Evolutionary conservation across 345 rosid species (phyloP), one percentile per base, ranked within the genome.

Genomic region (Clarkia xantiana): DNA sequence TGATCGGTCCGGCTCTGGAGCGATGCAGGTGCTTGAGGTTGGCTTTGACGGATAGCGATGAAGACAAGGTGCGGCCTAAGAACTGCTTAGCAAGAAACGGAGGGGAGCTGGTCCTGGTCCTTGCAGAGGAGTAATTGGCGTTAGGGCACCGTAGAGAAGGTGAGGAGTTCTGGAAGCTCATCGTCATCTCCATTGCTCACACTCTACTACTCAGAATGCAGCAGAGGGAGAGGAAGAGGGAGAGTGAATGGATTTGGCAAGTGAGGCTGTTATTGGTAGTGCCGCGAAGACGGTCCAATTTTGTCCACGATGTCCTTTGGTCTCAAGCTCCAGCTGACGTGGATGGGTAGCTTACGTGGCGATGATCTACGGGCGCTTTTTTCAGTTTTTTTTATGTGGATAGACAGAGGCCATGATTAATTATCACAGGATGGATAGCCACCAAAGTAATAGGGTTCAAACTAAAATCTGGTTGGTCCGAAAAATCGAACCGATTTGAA

Each of bases 121-220:
- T 2, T 11, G 59, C 42, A 18, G 34, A n/a, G n/a, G 18, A 34
- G 10, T 34, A 41, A 13, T 15, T 47, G 2, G 67, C 44, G 69
- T 50, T 54, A 60, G 66, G 56, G 58, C 41, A 64, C 50, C 55
- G 46, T 18, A 58, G 44, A 8, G 72, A 66, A 36, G 62, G 49
- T 49, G 78, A 68, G 49, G 79, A 65, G 54, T 50, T 59, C 59
- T 42, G 61, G 70, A 71, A 64, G 74, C 58, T 58, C 3, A 74
- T 59, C 40, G 86, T 82, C 97, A 74, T 81, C 59, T 72, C 79
- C 74, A 72, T 68, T 55, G 42, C 23, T 47, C 60, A 46, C 55
- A 12, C 67, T 53, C 76, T 60, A 11, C 55, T 45, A 36, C 66
- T 45, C 48, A 14, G 18, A 42, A 56, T 20, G 40, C 40, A 43